Evolutionary conservation across 495 filamentous ascomycete species (phyloP).

Genomic region (Penicillium lagena): DNA sequence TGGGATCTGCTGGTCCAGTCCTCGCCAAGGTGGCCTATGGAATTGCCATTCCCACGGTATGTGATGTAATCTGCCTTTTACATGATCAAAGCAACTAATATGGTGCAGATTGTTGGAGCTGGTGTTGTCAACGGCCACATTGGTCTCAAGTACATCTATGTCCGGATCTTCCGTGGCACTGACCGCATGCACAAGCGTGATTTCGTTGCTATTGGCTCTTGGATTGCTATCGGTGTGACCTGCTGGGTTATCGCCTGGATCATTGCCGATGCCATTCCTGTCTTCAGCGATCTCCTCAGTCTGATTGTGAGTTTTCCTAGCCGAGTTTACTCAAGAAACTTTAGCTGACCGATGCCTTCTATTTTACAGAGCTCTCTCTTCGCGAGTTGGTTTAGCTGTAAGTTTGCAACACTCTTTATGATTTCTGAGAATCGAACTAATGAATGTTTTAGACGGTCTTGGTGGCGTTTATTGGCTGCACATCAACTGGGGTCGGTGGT

Average conservation of each 20-base stretch:
- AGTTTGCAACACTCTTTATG: not conserved
- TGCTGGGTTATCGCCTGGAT: constrained; percentile 64
- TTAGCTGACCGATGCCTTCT: not conserved
- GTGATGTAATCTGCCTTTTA: not conserved
- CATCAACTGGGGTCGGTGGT: constrained; percentile 32
- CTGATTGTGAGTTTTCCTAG: constrained; percentile 24
- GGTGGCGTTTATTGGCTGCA: constrained; percentile 39
- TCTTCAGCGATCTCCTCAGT: constrained; percentile 60
- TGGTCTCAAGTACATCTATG: constrained; percentile 57
- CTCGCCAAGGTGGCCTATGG: constrained; percentile 68
- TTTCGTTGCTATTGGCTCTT: constrained; percentile 37
- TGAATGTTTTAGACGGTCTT: constrained; percentile 22
- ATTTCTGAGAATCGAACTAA: too few relatives aligned
- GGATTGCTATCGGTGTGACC: constrained; percentile 48
- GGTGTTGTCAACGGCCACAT: constrained; percentile 56
- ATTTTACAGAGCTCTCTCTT: constrained; percentile 21
- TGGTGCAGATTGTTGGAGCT: constrained; percentile 20
- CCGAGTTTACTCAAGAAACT: not conserved
- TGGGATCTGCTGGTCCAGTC: constrained; percentile 55
- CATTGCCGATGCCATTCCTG: constrained; percentile 66
- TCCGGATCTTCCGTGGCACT: constrained; percentile 50
- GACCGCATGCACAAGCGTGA: constrained; percentile 52
- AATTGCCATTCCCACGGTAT: constrained; percentile 63
- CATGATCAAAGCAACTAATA: too few relatives aligned
- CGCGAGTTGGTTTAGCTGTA: constrained; percentile 31